phyloP scores from a whole-genome alignment of 257 asterid species.

The Ligustrum vulgare region DNA sequence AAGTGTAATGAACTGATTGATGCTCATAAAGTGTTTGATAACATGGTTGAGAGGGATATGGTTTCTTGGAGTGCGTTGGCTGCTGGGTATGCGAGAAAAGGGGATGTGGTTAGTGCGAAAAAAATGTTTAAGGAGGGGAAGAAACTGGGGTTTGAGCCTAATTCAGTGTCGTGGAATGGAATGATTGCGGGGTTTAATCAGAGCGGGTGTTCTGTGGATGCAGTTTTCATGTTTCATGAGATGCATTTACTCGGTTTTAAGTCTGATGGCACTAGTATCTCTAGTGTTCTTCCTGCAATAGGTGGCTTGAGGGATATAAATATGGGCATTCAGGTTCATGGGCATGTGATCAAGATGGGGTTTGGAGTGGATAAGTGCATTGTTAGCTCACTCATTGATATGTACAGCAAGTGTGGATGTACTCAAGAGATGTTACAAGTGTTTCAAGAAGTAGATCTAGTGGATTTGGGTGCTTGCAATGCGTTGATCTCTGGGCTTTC shows the following conservation, averaged over 20 bases:
- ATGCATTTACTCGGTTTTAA: slow-evolving; percentile 60
- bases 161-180: slow-evolving; percentile 83
- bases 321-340: slow-evolving; percentile 71
- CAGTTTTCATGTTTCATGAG: slow-evolving; percentile 53
- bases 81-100: slow-evolving; percentile 77
- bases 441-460: slow-evolving; percentile 45
- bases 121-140: slow-evolving; percentile 44
- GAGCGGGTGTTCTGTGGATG: slow-evolving; percentile 63
- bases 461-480: slow-evolving; percentile 69
- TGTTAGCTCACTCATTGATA: slow-evolving; percentile 71
- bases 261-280: slow-evolving; percentile 67
- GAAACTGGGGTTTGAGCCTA: slow-evolving; percentile 55
- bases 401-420: slow-evolving; percentile 72
- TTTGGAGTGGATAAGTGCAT: slow-evolving; percentile 58
- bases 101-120: slow-evolving; percentile 53
- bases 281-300: slow-evolving; percentile 84
- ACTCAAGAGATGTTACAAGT: slow-evolving; percentile 51
- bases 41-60: slow-evolving; percentile 58
- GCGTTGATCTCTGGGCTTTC: slow-evolving; percentile 77
- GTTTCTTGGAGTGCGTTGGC: slow-evolving; percentile 77
- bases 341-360: slow-evolving; percentile 62
- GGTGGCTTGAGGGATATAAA: slow-evolving; percentile 54
- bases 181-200: slow-evolving; percentile 93
- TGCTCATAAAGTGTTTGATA: slow-evolving; percentile 59
- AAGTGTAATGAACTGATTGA: slow-evolving; percentile 46